Evolutionary conservation across 768 basidiomycete genomes (phyloP), one percentile per base, ranked within the genome.

Genomic region (Podaxis mareebaensis): DNA sequence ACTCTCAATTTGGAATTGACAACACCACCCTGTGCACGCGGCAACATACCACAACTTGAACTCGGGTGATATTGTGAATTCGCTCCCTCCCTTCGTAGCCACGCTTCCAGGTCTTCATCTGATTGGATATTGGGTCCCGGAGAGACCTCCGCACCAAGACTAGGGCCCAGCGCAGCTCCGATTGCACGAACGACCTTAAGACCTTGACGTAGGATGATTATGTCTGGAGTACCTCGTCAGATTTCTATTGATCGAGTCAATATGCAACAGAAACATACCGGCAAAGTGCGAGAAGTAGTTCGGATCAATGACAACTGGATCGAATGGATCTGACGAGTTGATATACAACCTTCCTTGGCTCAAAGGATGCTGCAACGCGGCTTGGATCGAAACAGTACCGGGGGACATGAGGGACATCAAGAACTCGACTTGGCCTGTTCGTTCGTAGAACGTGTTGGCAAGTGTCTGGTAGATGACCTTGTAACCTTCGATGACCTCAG

Each of bases 321-420:
- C 82, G 73, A 91, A 91, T 0, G 86, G 77, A 66, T 84, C 79
- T n/a, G 79, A 77, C 1, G 83, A 82, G 68, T 82, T 86, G 75
- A 91, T 85, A 63, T 83, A 84, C 36, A 90, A 69, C 4, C 78
- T 80, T n/a, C 90, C 90, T 56, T 85, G 81, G 40, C 82, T 86
- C 70, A 81, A 81, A 1, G 88, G 86, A 69, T 86, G 87, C 69
- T 90, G 89, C 13, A 89, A 66, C 0, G 85, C 88, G 2, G 84
- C 82, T 67, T 90, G 89, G 53, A 90, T 79, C 8, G 77, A 75
- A 52, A 88, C 75, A 17, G 66, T 60, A 2, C 73, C 72, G 8
- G 74, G 64, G 7, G 68, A 64, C 51, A 75, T 78, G 36, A 74
- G 74, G 64, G 67, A 77, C 74, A 77, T 65, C 42, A 90, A 76